Conservation (phyloP, 2,329 filamentous ascomycete genomes). For the Cordyceps fumosorosea region DNA sequence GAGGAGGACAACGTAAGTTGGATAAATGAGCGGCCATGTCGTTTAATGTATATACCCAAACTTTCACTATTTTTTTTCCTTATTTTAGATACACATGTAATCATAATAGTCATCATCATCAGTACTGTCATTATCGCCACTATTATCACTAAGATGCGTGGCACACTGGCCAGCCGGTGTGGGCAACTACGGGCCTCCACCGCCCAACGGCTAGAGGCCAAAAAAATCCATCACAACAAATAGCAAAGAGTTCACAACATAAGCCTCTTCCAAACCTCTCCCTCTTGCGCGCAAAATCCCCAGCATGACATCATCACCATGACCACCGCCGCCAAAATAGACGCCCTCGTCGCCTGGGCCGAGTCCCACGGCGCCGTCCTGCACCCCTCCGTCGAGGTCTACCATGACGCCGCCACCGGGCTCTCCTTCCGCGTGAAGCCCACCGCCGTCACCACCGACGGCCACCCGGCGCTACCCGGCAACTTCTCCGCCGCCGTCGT, state of each 20-base stretch:
- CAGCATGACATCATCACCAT: slow-evolving; percentile 11
- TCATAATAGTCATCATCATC: neutral
- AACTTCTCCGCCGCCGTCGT: slow-evolving; percentile 37
- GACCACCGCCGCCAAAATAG: slow-evolving; percentile 17
- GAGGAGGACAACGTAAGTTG: neutral
- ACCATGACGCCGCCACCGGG: slow-evolving; percentile 42
- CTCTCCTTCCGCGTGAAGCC: slow-evolving; percentile 47
- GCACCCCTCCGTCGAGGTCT: slow-evolving; percentile 47
- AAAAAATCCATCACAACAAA: too few species aligned
- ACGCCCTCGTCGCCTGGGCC: slow-evolving; percentile 43
- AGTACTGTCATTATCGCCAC: too few species aligned
- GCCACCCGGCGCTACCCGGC: slow-evolving; percentile 13
- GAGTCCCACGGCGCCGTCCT: slow-evolving; percentile 38
- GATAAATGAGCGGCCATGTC: neutral
- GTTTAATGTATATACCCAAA: neutral
- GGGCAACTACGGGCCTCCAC: too few species aligned
- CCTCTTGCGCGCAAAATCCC: neutral
- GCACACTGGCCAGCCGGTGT: too few species aligned
- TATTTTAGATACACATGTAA: neutral
- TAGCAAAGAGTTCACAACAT: too few species aligned
- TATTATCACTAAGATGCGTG: too few species aligned
- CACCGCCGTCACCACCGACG: neutral
- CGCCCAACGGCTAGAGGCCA: too few species aligned
- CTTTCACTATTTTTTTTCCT: neutral
- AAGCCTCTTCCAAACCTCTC: too few species aligned